These are phyloP conservation scores for Lepidium africanum DNA, from an alignment of 345 rosid genomes.

Conservation along the genomic window DNA sequence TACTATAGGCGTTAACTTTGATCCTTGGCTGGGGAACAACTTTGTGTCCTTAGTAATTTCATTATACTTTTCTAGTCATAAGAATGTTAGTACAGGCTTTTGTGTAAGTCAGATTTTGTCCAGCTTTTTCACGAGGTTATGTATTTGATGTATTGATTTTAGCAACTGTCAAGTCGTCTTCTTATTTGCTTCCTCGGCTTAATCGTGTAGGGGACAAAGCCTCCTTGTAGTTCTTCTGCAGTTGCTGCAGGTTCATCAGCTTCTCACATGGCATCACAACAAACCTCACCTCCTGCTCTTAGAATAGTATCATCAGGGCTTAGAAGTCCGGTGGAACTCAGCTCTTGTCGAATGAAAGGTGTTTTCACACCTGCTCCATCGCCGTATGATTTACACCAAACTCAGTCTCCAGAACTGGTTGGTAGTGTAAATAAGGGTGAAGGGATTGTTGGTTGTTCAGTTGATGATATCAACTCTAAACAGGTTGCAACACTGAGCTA, in stretches of 20 bases:
- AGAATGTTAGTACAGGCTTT: background rate
- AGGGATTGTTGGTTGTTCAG: slow-evolving; percentile 40
- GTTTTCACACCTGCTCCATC: slow-evolving; percentile 60
- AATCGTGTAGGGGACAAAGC: slow-evolving; percentile 60
- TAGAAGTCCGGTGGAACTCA: slow-evolving; percentile 57
- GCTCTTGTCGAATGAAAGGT: slow-evolving; percentile 66
- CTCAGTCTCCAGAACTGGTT: slow-evolving; percentile 50
- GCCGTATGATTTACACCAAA: slow-evolving; percentile 49
- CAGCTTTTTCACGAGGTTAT: background rate
- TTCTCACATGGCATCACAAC: slow-evolving; percentile 61
- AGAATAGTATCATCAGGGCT: slow-evolving; percentile 56
- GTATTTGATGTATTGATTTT: background rate
- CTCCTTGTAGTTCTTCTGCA: slow-evolving; percentile 52
- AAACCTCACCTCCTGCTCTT: slow-evolving; percentile 47
- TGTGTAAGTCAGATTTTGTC: background rate
- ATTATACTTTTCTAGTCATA: background rate
- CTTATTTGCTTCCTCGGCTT: slow-evolving; percentile 2
- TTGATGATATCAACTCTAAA: slow-evolving; percentile 48
- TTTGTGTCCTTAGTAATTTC: background rate
- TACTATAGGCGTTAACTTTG: background rate
- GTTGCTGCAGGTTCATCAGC: slow-evolving; percentile 43
- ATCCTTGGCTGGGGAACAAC: background rate
- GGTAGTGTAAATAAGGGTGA: slow-evolving; percentile 53
- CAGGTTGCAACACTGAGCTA: slow-evolving; percentile 39
- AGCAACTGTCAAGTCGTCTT: background rate